Conservation (phyloP, 1,284 basidiomycete species). For the Athelia sp. region DNA sequence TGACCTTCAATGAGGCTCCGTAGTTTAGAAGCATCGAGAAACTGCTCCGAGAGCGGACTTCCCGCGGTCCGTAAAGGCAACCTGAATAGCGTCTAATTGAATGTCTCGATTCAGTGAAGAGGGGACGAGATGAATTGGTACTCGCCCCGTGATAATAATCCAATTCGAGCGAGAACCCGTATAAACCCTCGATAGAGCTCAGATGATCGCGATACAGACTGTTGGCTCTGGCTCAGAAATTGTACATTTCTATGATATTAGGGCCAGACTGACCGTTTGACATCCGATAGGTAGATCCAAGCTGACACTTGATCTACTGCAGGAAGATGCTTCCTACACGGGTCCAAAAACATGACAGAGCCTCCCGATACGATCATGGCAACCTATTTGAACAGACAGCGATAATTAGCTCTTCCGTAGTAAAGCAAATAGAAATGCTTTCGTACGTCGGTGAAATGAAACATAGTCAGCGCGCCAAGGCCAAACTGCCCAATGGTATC, state of each 20-base stretch:
- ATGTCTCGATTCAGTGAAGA: background rate
- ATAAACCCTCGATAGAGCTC: conserved; percentile 29
- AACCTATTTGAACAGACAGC: conserved; percentile 22
- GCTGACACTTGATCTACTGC: conserved; percentile 20
- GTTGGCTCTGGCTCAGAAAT: background rate
- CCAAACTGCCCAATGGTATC: conserved; percentile 46
- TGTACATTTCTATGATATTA: background rate
- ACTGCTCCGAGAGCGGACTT: conserved; percentile 6
- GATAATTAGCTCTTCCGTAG: background rate
- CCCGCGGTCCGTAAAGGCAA: conserved; percentile 27
- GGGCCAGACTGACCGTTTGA: conserved; percentile 22
- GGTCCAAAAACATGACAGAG: conserved; percentile 39
- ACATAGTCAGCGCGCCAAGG: conserved; percentile 43
- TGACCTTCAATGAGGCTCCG: conserved; percentile 9
- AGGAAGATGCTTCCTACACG: conserved; percentile 32
- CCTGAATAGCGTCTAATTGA: conserved; percentile 43
- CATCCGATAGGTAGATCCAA: conserved; percentile 20
- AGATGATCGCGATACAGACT: conserved; percentile 41
- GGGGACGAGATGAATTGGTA: conserved; percentile 1
- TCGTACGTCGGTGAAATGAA: conserved; percentile 42
- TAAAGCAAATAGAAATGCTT: background rate
- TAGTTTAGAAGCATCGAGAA: conserved; percentile 6
- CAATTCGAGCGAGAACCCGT: conserved; percentile 26
- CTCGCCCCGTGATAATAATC: conserved; percentile 35
- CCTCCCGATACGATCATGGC: conserved; percentile 39